A percentile compares a stretch with the other conserved stretches of the same genome.
Conservation (phyloP, 2,329 filamentous ascomycete genomes). For the Diaporthe humulicola region DNA sequence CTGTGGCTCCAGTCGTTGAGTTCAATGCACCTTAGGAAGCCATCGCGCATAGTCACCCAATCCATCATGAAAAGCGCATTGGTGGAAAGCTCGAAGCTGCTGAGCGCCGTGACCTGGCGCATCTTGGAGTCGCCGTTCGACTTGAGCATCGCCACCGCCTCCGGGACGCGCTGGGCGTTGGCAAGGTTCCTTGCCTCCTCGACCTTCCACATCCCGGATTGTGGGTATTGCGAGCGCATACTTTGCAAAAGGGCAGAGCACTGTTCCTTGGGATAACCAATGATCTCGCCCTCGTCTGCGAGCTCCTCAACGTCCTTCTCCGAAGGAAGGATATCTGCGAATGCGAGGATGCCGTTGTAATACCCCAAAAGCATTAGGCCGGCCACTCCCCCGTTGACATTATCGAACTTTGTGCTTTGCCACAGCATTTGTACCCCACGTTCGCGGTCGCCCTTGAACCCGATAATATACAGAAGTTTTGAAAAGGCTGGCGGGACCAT, state of each 20-base stretch:
- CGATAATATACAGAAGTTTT: constrained; percentile 88
- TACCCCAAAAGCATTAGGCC: constrained; percentile 85
- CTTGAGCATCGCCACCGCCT: constrained; percentile 75
- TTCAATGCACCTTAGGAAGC: constrained; percentile 81
- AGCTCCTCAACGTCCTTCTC: constrained; percentile 63
- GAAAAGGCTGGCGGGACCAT: constrained; percentile 93
- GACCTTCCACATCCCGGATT: constrained; percentile 86
- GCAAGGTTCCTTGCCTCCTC: constrained; percentile 87
- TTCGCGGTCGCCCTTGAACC: constrained; percentile 90
- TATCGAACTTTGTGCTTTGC: constrained; percentile 87
- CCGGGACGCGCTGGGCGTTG: constrained; percentile 74
- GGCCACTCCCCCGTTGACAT: constrained; percentile 93
- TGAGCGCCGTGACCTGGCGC: constrained; percentile 88
- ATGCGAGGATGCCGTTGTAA: constrained; percentile 88
- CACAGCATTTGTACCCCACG: constrained; percentile 89
- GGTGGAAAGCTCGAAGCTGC: constrained; percentile 86
- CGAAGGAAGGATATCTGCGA: constrained; percentile 86
- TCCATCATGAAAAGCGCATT: constrained; percentile 83
- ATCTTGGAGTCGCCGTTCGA: constrained; percentile 76
- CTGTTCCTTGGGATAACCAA: constrained; percentile 79
- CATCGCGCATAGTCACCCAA: constrained; percentile 79
- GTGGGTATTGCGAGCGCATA: constrained; percentile 84
- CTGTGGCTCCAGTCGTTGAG: constrained; percentile 93
- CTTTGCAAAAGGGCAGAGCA: constrained; percentile 76
- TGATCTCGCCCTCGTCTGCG: constrained; percentile 67